These are phyloP conservation scores for Aspergillus luchuensis DNA, from an alignment of 2,329 filamentous ascomycete species.

Conservation along the genomic window DNA sequence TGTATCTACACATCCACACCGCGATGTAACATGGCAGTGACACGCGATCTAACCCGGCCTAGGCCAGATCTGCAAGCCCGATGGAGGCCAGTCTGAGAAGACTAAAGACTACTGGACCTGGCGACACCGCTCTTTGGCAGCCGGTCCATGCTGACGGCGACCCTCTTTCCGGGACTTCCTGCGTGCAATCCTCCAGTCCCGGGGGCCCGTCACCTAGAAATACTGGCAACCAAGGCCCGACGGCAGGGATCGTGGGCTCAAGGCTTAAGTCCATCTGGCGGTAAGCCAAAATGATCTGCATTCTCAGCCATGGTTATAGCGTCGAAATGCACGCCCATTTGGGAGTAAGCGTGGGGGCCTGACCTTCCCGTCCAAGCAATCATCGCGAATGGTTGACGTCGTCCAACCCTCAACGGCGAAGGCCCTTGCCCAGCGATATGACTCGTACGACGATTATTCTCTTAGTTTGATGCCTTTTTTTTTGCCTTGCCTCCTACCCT, in stretches of 20 bases:
- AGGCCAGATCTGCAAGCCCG: conserved; percentile 5
- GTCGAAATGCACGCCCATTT: not conserved
- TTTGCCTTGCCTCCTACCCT: not conserved
- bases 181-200: conserved; percentile 5
- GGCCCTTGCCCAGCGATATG: not conserved
- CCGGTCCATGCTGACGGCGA: conserved; percentile 3
- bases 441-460: not conserved
- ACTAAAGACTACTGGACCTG: not conserved
- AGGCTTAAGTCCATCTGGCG: conserved; percentile 4
- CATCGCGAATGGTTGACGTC: not conserved
- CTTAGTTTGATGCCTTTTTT: not conserved
- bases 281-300: conserved; percentile 13
- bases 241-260: conserved; percentile 1
- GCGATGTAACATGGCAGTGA: conserved; percentile 9
- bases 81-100: not conserved
- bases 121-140: conserved; percentile 22
- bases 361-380: not conserved
- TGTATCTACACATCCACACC: not conserved
- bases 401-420: conserved; percentile 3
- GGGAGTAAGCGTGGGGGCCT: conserved; percentile 7
- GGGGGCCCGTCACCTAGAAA: not conserved
- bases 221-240: conserved; percentile 1
- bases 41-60: conserved; percentile 6
- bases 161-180: conserved; percentile 3
- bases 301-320: conserved; percentile 12